These are phyloP conservation scores for Mucor circinelloides DNA, from an alignment of 371 early-diverging fungal species.

Conservation along the genomic window DNA sequence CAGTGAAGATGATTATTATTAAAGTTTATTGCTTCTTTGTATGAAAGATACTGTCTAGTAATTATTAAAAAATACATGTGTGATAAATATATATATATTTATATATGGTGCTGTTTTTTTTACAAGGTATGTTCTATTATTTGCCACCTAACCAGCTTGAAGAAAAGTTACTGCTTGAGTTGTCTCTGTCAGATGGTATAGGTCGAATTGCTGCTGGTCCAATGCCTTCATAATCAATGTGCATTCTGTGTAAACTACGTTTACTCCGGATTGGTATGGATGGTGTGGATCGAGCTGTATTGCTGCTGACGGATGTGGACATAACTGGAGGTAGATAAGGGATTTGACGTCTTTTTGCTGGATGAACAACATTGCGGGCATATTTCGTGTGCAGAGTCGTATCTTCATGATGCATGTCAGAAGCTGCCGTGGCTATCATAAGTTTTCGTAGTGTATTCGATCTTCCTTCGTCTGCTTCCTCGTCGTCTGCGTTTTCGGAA, in stretches of 20 bases:
- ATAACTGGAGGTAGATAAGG: slow-evolving; percentile 4
- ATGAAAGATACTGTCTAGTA: background rate
- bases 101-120: background rate
- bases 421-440: background rate
- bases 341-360: slow-evolving; percentile 10
- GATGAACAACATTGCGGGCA: background rate
- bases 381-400: background rate
- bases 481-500: background rate
- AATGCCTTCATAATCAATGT: slow-evolving; percentile 22
- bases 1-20: slow-evolving; percentile 26
- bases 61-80: background rate
- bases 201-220: slow-evolving; percentile 19
- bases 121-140: slow-evolving; percentile 9
- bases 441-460: background rate
- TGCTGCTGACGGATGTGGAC: slow-evolving; percentile 5
- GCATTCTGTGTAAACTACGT: slow-evolving; percentile 12
- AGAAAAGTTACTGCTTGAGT: slow-evolving; percentile 11
- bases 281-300: slow-evolving; percentile 16
- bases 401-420: background rate
- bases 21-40: background rate
- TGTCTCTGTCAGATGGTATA: slow-evolving; percentile 29
- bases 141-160: slow-evolving; percentile 34
- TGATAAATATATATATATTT: too few species aligned
- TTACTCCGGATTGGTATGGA: slow-evolving; percentile 26
- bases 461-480: background rate